These are phyloP conservation scores for Elsinoe perseae DNA, from an alignment of 2,329 filamentous ascomycete genomes.

Conservation along the genomic window DNA sequence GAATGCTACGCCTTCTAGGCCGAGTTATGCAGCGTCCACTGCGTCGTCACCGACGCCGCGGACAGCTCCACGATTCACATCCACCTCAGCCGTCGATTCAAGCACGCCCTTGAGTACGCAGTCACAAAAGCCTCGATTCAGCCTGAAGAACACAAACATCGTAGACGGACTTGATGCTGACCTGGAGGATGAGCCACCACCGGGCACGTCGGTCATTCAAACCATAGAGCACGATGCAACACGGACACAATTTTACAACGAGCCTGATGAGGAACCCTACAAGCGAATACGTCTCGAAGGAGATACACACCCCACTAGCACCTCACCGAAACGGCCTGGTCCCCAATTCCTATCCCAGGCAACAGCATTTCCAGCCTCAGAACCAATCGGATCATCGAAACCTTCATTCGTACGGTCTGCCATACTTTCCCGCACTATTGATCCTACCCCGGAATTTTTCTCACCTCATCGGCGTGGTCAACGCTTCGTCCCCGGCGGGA, in stretches of 20 bases:
- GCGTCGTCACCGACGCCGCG: background rate
- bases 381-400: slow-evolving; percentile 8
- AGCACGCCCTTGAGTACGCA: background rate
- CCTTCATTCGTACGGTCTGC: slow-evolving; percentile 4
- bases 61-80: background rate
- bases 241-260: background rate
- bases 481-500: slow-evolving; percentile 42
- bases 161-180: background rate
- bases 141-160: background rate
- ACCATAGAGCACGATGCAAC: background rate
- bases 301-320: background rate
- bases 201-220: background rate
- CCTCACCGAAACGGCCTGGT: background rate
- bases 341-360: slow-evolving; percentile 11
- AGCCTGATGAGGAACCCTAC: background rate
- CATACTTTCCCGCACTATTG: slow-evolving; percentile 13
- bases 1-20: background rate
- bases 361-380: slow-evolving; percentile 3
- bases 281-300: slow-evolving; percentile 6
- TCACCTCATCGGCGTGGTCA: slow-evolving; percentile 45
- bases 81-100: background rate
- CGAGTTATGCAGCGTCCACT: background rate
- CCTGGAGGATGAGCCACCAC: background rate
- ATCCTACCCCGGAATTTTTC: slow-evolving; percentile 45
- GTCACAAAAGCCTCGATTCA: background rate